Evolutionary conservation across 208 protist species (phyloP).

Genomic region (Polymyxa betae): DNA sequence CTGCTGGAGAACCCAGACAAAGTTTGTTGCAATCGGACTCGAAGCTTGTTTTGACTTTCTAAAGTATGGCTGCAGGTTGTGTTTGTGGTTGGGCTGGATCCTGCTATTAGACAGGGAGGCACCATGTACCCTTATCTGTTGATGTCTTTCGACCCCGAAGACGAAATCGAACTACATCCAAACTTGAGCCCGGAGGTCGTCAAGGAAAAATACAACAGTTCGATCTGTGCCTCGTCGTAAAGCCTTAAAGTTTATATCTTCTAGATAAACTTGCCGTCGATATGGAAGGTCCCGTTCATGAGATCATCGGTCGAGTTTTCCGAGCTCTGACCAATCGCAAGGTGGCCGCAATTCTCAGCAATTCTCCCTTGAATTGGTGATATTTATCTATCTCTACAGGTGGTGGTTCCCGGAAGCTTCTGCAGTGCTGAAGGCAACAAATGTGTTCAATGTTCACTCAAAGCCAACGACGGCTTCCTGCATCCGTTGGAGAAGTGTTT

Average conservation of each 20-base stretch:
- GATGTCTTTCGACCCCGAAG: slow-evolving; percentile 15
- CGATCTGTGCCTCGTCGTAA: not conserved
- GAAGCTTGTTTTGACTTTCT: not conserved
- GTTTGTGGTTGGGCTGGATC: slow-evolving; percentile 4
- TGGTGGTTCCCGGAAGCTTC: not conserved
- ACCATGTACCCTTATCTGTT: slow-evolving; percentile 26
- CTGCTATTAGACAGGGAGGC: slow-evolving; percentile 10
- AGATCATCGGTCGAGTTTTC: slow-evolving; percentile 29
- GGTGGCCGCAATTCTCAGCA: not conserved
- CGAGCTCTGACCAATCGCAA: slow-evolving; percentile 27
- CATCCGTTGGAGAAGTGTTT: slow-evolving; percentile 29
- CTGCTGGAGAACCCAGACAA: slow-evolving; percentile 44
- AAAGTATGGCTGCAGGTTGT: not conserved
- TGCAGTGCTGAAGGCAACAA: not conserved
- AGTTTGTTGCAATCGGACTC: not conserved
- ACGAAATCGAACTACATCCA: not conserved
- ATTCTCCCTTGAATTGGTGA: not conserved
- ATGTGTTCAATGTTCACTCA: slow-evolving; percentile 19
- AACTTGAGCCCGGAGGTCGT: not conserved
- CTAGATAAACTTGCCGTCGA: slow-evolving; percentile 4
- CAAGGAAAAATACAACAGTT: slow-evolving; percentile 25
- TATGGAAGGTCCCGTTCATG: slow-evolving; percentile 46
- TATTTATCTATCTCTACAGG: not conserved
- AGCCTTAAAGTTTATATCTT: no score
- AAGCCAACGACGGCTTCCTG: slow-evolving; percentile 34